A percentile compares a stretch with the other conserved stretches of the same genome.
These are phyloP conservation scores for Metschnikowia corniflorae DNA, from an alignment of 805 yeast species.

Conservation along the genomic window DNA sequence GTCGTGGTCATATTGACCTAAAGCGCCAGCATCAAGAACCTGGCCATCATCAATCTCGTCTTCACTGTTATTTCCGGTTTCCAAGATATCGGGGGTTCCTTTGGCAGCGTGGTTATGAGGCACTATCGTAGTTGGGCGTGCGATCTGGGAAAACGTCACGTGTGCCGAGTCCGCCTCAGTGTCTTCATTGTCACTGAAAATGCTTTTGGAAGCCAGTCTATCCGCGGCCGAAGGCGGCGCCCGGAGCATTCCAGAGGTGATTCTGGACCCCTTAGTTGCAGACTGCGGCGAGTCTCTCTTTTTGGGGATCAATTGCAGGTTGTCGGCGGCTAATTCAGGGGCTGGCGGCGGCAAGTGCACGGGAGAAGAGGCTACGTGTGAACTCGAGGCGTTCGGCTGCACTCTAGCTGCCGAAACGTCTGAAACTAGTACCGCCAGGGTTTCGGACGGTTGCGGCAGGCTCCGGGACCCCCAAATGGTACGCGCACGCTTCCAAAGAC, in stretches of 20 bases:
- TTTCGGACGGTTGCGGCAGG: not conserved
- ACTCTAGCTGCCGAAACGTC: not conserved
- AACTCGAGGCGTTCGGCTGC: slow-evolving; percentile 1
- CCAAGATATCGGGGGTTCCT: too few relatives aligned
- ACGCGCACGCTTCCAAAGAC: slow-evolving; percentile 10
- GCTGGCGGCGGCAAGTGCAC: slow-evolving; percentile 36
- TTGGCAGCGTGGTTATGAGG: too few relatives aligned
- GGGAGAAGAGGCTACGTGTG: slow-evolving; percentile 9
- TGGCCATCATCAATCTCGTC: too few relatives aligned
- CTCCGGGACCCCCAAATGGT: slow-evolving; percentile 16
- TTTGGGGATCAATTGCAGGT: slow-evolving; percentile 25
- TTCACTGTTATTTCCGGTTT: too few relatives aligned
- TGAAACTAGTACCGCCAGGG: not conserved
- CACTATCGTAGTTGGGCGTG: too few relatives aligned
- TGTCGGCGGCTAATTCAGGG: not conserved
- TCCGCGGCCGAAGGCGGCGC: slow-evolving; percentile 22
- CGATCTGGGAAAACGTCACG: slow-evolving; percentile 5
- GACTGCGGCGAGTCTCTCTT: slow-evolving; percentile 21
- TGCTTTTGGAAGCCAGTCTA: not conserved
- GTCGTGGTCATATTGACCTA: too few relatives aligned
- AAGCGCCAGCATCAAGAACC: too few relatives aligned
- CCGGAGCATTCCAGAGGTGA: slow-evolving; percentile 42
- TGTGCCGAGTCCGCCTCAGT: slow-evolving; percentile 6
- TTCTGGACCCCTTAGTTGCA: slow-evolving; percentile 20
- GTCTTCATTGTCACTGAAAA: slow-evolving; percentile 13